A percentile compares a stretch with the other conserved stretches of the same genome.
phyloP scores from a whole-genome alignment of 768 basidiomycete genomes.

The Vararia minispora region DNA sequence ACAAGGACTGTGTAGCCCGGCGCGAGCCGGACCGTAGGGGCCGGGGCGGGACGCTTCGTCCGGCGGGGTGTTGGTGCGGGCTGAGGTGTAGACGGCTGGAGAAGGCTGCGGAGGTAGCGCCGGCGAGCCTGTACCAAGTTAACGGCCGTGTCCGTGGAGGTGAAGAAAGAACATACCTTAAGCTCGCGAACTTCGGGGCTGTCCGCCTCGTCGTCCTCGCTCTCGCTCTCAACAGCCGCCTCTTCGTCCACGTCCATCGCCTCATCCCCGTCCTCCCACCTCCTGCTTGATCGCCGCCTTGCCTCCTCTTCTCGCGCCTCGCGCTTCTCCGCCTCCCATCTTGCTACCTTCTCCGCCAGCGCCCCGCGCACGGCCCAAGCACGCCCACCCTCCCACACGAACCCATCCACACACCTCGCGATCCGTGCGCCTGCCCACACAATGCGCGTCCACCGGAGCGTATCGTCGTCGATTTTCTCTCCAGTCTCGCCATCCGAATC shows the following conservation, averaged over 20 bases:
- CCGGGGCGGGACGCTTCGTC: slow-evolving; percentile 20
- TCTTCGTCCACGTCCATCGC: slow-evolving; percentile 62
- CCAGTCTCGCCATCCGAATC: slow-evolving; percentile 37
- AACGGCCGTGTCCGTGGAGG: slow-evolving; percentile 12
- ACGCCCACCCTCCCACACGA: slow-evolving; percentile 52
- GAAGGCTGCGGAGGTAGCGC: slow-evolving; percentile 59
- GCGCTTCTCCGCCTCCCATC: slow-evolving; percentile 62
- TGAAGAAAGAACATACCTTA: slow-evolving; percentile 40
- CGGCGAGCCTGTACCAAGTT: slow-evolving; percentile 47
- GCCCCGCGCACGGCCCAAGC: slow-evolving; percentile 55
- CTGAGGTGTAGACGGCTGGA: slow-evolving; percentile 30
- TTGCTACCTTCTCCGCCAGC: slow-evolving; percentile 55
- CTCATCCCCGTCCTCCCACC: slow-evolving; percentile 46
- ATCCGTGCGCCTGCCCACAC: slow-evolving; percentile 60
- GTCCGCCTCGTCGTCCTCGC: slow-evolving; percentile 54
- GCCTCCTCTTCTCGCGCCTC: slow-evolving; percentile 62
- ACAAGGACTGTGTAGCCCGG: slow-evolving; percentile 87
- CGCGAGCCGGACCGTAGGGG: slow-evolving; percentile 43
- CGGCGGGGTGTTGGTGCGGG: slow-evolving; percentile 20
- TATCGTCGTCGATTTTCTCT: slow-evolving; percentile 22
- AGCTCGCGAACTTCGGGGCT: slow-evolving; percentile 66
- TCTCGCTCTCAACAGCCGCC: slow-evolving; percentile 22
- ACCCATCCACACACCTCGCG: slow-evolving; percentile 61
- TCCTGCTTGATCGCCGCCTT: slow-evolving; percentile 43
- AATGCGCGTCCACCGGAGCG: slow-evolving; percentile 61